A percentile compares a stretch with the other conserved stretches of the same genome.
phyloP scores from a whole-genome alignment of 202 grass and related monocot genomes.

The Digitaria exilis region DNA sequence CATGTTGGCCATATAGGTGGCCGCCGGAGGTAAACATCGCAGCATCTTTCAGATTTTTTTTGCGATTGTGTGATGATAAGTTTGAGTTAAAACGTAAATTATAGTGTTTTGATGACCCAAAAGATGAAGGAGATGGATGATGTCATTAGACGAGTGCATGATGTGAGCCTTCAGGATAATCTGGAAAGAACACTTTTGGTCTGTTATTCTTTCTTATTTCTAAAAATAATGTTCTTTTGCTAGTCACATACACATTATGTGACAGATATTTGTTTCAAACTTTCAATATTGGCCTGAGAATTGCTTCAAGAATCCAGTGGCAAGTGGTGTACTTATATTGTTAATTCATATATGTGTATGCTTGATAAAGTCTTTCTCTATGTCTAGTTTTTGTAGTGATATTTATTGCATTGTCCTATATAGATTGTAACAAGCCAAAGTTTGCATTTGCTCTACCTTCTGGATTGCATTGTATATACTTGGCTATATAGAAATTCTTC shows the following conservation, averaged over 20 bases:
- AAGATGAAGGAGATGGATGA: constrained; percentile 99
- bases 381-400: constrained; percentile 8
- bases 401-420: constrained; percentile 1
- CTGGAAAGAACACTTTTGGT: constrained; percentile 71
- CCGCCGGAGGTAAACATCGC: constrained; percentile 60
- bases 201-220: constrained; percentile 38
- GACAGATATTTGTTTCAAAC: not conserved
- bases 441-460: not conserved
- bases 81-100: constrained; percentile 39
- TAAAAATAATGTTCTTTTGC: constrained; percentile 1
- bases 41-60: constrained; percentile 21
- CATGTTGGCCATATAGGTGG: constrained; percentile 93
- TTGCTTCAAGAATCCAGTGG: not conserved
- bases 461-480: constrained; percentile 5
- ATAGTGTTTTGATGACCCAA: constrained; percentile 77
- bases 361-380: constrained; percentile 9
- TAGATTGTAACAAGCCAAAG: not conserved
- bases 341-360: not conserved
- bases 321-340: constrained; percentile 3
- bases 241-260: constrained; percentile 4
- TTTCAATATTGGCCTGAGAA: not conserved
- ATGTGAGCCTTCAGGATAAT: constrained; percentile 48
- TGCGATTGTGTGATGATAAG: not conserved
- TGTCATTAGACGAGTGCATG: constrained; percentile 76
- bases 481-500: not conserved